Percentiles rank a stretch among this genome's conserved stretches.
phyloP scores from a whole-genome alignment of 768 basidiomycete species.

The Sistotremastrum niveocremeum region DNA sequence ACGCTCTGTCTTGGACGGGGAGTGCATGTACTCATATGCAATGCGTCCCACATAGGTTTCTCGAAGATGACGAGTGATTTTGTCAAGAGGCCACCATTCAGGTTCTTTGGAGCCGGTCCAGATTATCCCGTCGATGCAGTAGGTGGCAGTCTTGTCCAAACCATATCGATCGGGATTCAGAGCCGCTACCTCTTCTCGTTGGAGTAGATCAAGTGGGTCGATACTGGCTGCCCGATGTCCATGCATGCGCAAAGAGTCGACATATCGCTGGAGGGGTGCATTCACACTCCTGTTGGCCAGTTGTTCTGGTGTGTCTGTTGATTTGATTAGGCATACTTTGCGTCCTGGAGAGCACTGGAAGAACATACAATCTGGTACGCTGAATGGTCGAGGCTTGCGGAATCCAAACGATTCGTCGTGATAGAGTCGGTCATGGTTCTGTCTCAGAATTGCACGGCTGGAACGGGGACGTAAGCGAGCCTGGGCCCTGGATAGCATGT shows the following conservation, averaged over 20 bases:
- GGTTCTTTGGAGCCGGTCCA: slow-evolving; percentile 44
- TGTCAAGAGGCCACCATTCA: slow-evolving; percentile 51
- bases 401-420: slow-evolving; percentile 77
- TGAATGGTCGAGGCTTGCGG: slow-evolving; percentile 46
- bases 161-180: slow-evolving; percentile 70
- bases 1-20: slow-evolving; percentile 71
- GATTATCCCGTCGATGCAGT: slow-evolving; percentile 69
- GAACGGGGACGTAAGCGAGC: too few species aligned
- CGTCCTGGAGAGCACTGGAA: neutral
- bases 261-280: slow-evolving; percentile 73
- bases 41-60: slow-evolving; percentile 72
- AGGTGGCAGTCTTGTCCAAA: slow-evolving; percentile 40
- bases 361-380: slow-evolving; percentile 58
- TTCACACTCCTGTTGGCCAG: slow-evolving; percentile 56
- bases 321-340: neutral
- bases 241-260: slow-evolving; percentile 77
- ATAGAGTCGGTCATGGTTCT: slow-evolving; percentile 22
- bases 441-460: too few species aligned
- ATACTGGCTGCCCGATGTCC: slow-evolving; percentile 77
- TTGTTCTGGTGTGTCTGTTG: slow-evolving; percentile 47
- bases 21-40: slow-evolving; percentile 89
- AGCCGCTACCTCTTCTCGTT: slow-evolving; percentile 68
- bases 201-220: slow-evolving; percentile 79
- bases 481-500: too few species aligned
- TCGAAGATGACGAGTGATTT: slow-evolving; percentile 59